These are phyloP conservation scores for Pleurotus giganteus DNA, from an alignment of 768 basidiomycete species.

Conservation along the genomic window DNA sequence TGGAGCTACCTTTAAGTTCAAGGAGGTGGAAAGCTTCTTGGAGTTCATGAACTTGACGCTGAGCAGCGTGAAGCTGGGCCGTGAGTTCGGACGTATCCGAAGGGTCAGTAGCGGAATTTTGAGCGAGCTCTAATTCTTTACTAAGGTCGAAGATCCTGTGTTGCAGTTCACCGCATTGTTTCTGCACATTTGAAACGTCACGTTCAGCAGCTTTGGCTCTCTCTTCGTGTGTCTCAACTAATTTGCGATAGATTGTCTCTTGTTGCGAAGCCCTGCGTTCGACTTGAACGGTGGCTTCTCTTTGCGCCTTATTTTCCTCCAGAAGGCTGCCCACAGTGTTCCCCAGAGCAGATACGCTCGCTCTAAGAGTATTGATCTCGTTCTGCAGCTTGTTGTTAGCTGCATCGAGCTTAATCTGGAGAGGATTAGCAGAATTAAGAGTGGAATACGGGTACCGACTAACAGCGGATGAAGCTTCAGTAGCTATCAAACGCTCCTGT, in stretches of 20 bases:
- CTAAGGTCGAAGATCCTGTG: background rate
- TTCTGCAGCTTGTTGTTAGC: too few species aligned
- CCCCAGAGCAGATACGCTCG: constrained; percentile 10
- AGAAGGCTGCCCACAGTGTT: constrained; percentile 21
- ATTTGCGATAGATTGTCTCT: constrained; percentile 14
- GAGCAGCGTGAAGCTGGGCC: background rate
- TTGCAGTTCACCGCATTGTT: background rate
- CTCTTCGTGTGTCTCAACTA: background rate
- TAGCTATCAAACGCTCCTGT: constrained; percentile 36
- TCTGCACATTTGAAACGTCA: background rate
- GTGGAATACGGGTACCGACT: constrained; percentile 12
- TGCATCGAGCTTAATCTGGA: background rate
- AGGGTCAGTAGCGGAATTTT: background rate
- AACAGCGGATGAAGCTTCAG: constrained; percentile 37
- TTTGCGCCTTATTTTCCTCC: constrained; percentile 24
- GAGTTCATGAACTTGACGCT: constrained; percentile 16
- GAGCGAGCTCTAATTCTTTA: background rate
- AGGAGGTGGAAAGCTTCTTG: constrained; percentile 23
- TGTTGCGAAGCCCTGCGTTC: constrained; percentile 27
- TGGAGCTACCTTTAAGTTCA: constrained; percentile 19
- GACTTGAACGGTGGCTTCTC: constrained; percentile 17
- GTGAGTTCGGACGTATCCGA: background rate
- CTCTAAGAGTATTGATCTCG: background rate
- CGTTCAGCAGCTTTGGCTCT: background rate
- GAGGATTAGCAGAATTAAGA: constrained; percentile 5